Evolutionary conservation across 1,139 yeast genomes (phyloP), one percentile per base, ranked within the genome.

Genomic region (Casaregolazyma lundiana): DNA sequence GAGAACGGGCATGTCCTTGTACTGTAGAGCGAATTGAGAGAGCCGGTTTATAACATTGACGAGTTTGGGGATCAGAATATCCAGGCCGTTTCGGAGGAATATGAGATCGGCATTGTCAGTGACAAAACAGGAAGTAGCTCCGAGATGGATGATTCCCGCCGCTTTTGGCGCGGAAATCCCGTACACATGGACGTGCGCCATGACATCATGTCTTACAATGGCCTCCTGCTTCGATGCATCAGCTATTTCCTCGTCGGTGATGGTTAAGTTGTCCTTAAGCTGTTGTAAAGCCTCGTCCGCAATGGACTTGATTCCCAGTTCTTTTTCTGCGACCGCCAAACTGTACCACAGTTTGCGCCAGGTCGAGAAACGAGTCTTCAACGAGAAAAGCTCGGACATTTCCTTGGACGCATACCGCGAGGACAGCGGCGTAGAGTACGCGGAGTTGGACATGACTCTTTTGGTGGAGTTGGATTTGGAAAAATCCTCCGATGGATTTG

Each of bases 331-430:
- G 65, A 84, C 83, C 57, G 99, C 99, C 59, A 92, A 76, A 66
- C 87, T 89, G 64, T 81, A 79, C 99, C 99, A 92, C 58, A 92
- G 78, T 69, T 87, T 87, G 77, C 99, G 84, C 99, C 99, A 92
- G 44, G 98, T 92, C 46, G 96, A 85, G 69, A 85, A 92, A 66
- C 99, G 80, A 72, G 86, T 90, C 72, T 96, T 82, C 64, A 85
- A 72, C 43, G 97, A 90, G 76, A 92, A 92, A 64, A 92, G 76
- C 60, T 77, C 75, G 53, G 96, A 84, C 98, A 92, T 92, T 72
- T 92, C 98, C 65, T 85, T 90, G 56, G 96, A 87, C 47, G 98
- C 98, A 73, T 92, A 92, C 73, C 98, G 84, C 49, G 97, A 85
- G 49, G 97, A 88, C 57, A 92, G 74, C 41, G 98, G 98, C 22